Evolutionary conservation across 345 rosid genomes (phyloP).

Genomic region (Acer negundo): DNA sequence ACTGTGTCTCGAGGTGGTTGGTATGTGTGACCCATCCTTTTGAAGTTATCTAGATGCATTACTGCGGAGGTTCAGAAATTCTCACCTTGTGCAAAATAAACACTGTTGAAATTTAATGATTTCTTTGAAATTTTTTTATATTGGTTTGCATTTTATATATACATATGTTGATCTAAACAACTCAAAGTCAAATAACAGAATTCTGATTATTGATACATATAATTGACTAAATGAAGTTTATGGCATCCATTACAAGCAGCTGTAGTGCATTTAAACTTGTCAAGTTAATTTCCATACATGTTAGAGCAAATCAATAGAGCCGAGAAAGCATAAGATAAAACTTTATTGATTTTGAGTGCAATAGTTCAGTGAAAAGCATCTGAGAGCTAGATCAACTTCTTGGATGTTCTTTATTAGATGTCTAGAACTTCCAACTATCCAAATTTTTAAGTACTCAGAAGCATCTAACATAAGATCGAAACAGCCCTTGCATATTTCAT

Average conservation of each 20-base stretch:
- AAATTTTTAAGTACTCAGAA: background rate
- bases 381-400: background rate
- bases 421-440: background rate
- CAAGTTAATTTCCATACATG: background rate
- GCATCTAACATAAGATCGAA: background rate
- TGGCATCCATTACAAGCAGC: background rate
- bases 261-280: background rate
- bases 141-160: background rate
- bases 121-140: background rate
- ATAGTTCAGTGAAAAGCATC: background rate
- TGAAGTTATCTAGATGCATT: background rate
- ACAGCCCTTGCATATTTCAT: background rate
- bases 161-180: background rate
- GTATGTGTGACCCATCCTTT: constrained; percentile 44
- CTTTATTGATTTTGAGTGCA: constrained; percentile 6
- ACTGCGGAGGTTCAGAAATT: background rate
- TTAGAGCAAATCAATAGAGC: background rate
- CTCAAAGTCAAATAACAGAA: background rate
- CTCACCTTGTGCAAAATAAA: background rate
- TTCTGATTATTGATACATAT: background rate
- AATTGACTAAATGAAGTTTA: background rate
- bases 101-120: background rate
- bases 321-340: background rate
- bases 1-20: constrained; percentile 89
- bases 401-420: background rate